Evolutionary conservation across 768 basidiomycete species (phyloP).

Genomic region (Hygrocybe punicea): DNA sequence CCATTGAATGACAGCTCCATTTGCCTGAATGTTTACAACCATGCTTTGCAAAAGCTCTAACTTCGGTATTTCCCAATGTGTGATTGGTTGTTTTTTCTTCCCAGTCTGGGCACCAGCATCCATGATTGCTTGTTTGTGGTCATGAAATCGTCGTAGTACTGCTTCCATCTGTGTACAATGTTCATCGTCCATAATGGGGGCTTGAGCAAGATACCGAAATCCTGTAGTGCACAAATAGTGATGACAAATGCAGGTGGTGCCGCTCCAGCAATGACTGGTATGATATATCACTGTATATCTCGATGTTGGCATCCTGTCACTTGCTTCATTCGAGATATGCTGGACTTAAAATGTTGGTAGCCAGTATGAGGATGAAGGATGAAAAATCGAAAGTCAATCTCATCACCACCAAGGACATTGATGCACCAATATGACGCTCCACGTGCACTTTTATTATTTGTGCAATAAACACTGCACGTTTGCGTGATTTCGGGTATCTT

Average conservation of each 20-base stretch:
- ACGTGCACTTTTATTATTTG: too few relatives aligned
- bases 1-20: slow-evolving; percentile 24
- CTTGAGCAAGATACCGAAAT: slow-evolving; percentile 12
- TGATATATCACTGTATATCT: slow-evolving; percentile 21
- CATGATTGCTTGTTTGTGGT: too few relatives aligned
- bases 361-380: background rate
- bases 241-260: slow-evolving; percentile 9
- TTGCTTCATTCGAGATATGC: slow-evolving; percentile 19
- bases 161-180: slow-evolving; percentile 5
- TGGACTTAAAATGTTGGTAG: background rate
- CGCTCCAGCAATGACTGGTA: slow-evolving; percentile 13
- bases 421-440: too few relatives aligned
- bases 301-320: slow-evolving; percentile 25
- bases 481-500: too few relatives aligned
- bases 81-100: slow-evolving; percentile 9
- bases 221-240: slow-evolving; percentile 10
- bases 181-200: slow-evolving; percentile 2
- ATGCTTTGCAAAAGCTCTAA: slow-evolving; percentile 28
- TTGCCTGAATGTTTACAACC: slow-evolving; percentile 1
- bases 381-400: background rate
- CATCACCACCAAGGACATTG: background rate
- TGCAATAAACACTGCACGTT: too few relatives aligned
- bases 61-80: slow-evolving; percentile 34
- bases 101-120: slow-evolving; percentile 13
- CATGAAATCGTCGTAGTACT: slow-evolving; percentile 23